phyloP scores from a whole-genome alignment of 208 protist species.

The Leishmania mexicana region DNA sequence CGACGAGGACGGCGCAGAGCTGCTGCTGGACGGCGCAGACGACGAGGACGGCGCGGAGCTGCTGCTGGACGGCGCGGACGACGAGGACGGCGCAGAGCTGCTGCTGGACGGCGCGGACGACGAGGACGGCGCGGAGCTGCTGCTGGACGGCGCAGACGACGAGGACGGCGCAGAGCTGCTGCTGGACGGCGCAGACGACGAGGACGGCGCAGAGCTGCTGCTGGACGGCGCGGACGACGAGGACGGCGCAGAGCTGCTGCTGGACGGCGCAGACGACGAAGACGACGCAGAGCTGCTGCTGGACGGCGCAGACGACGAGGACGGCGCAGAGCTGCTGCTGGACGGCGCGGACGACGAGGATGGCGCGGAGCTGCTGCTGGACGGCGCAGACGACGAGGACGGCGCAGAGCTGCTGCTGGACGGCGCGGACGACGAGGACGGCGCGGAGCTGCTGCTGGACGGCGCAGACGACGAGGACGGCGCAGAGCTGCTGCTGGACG shows the following conservation, averaged over 20 bases:
- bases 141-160: conserved; percentile 1
- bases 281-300: neutral
- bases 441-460: neutral
- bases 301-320: neutral
- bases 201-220: conserved; percentile 1
- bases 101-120: neutral
- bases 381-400: neutral
- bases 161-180: conserved; percentile 1
- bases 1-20: too few species aligned
- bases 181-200: conserved; percentile 1
- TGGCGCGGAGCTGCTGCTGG: neutral
- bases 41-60: neutral
- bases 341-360: neutral
- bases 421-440: neutral
- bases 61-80: neutral
- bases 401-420: neutral
- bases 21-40: too few species aligned
- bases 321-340: neutral
- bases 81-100: conserved; percentile 1
- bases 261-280: neutral
- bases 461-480: neutral
- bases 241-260: neutral
- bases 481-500: neutral
- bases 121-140: neutral
- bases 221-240: neutral